A percentile compares a stretch with the other conserved stretches of the same genome.
Evolutionary conservation across 2,329 filamentous ascomycete species (phyloP).

Genomic region (Zymoseptoria pseudotritici): DNA sequence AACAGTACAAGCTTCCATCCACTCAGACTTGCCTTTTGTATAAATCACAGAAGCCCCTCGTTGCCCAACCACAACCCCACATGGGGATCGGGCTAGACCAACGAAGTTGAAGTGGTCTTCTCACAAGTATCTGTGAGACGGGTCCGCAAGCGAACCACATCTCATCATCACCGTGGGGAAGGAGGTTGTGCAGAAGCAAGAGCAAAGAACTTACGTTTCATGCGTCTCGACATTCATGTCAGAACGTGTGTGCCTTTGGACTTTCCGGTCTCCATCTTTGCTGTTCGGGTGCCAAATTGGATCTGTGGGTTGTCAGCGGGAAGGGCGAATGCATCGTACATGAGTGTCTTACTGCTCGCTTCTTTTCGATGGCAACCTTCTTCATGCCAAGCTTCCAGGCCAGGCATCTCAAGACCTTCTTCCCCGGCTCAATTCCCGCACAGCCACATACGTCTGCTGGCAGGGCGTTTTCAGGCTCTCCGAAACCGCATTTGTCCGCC

Average conservation of each 20-base stretch:
- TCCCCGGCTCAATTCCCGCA: slow-evolving; percentile 61
- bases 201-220: not conserved
- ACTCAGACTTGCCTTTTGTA: slow-evolving; percentile 28
- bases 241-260: slow-evolving; percentile 42
- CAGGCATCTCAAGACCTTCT: slow-evolving; percentile 70
- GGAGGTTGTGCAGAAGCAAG: not conserved
- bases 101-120: slow-evolving; percentile 9
- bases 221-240: slow-evolving; percentile 18
- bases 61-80: slow-evolving; percentile 21
- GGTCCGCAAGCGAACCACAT: slow-evolving; percentile 11
- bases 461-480: slow-evolving; percentile 14
- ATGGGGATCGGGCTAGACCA: slow-evolving; percentile 19
- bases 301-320: slow-evolving; percentile 27
- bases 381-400: slow-evolving; percentile 67
- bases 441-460: slow-evolving; percentile 8
- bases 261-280: slow-evolving; percentile 43
- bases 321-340: not conserved
- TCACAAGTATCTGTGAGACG: slow-evolving; percentile 27
- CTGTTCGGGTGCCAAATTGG: slow-evolving; percentile 38
- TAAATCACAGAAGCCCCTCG: slow-evolving; percentile 18
- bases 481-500: slow-evolving; percentile 82
- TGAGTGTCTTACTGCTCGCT: slow-evolving; percentile 62
- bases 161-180: slow-evolving; percentile 18
- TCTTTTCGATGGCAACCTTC: slow-evolving; percentile 75
- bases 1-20: not conserved